phyloP scores from a whole-genome alignment of 75 land plant species.

The Sequoia sempervirens region DNA sequence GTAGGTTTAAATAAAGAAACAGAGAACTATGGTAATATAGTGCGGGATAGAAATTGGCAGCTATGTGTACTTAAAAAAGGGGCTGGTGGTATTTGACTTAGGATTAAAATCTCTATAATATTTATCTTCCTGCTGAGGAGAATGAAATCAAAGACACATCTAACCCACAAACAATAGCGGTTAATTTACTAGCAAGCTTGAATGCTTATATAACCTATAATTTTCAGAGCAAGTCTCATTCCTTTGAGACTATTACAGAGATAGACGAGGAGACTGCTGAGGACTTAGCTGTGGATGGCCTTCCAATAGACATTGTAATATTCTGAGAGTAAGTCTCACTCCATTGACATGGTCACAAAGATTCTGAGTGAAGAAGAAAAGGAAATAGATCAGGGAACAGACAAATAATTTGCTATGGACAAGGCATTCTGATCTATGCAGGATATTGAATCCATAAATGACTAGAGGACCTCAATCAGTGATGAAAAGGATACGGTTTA shows the following conservation, averaged over 20 bases:
- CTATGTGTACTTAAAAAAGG: conserved; percentile 38
- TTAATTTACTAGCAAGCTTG: conserved; percentile 25
- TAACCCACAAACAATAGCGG: conserved; percentile 15
- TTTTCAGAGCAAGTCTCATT: conserved; percentile 54
- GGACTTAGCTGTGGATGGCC: conserved; percentile 20
- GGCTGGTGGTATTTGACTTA: not conserved
- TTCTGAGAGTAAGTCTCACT: not conserved
- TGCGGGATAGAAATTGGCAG: conserved; percentile 68
- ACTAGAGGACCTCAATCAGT: conserved; percentile 2
- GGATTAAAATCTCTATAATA: not conserved
- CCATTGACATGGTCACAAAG: not conserved
- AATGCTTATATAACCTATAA: conserved; percentile 72
- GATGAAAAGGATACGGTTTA: not conserved
- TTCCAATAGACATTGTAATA: not conserved
- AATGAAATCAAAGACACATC: conserved; percentile 30
- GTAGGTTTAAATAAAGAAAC: conserved; percentile 68
- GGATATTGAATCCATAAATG: conserved; percentile 12
- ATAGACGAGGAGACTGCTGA: conserved; percentile 47
- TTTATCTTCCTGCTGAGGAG: conserved; percentile 30
- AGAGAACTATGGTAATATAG: conserved; percentile 61
- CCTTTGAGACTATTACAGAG: conserved; percentile 43
- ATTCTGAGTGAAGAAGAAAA: not conserved
- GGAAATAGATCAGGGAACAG: not conserved
- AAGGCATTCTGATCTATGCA: conserved; percentile 17
- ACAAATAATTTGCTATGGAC: not conserved